A percentile compares a stretch with the other conserved stretches of the same genome.
phyloP scores from a whole-genome alignment of 495 filamentous ascomycete species.

The Parmelia sp. region DNA sequence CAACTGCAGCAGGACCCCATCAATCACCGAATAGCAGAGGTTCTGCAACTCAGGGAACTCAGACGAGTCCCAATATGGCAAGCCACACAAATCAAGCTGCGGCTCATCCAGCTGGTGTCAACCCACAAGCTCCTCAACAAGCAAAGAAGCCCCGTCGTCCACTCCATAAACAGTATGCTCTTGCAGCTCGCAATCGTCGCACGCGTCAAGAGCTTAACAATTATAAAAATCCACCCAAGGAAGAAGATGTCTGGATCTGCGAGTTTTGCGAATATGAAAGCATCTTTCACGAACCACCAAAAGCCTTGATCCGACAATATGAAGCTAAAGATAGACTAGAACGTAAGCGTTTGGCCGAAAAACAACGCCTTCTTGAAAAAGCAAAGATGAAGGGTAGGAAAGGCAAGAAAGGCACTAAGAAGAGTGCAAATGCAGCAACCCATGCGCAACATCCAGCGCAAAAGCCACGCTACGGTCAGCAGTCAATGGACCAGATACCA shows the following conservation, averaged over 20 bases:
- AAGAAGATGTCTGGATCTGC: slow-evolving; percentile 87
- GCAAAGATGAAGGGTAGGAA: slow-evolving; percentile 93
- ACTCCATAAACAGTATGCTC: slow-evolving; percentile 52
- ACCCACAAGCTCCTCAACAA: slow-evolving; percentile 39
- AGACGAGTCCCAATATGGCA: slow-evolving; percentile 53
- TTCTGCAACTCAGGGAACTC: slow-evolving; percentile 54
- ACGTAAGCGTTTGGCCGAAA: slow-evolving; percentile 73
- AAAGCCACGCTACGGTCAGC: slow-evolving; percentile 42
- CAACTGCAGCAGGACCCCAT: slow-evolving; percentile 11
- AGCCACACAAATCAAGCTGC: slow-evolving; percentile 28
- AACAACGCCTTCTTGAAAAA: slow-evolving; percentile 79
- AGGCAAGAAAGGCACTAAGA: slow-evolving; percentile 64
- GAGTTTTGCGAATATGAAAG: slow-evolving; percentile 86
- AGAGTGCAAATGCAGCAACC: slow-evolving; percentile 38
- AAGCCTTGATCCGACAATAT: slow-evolving; percentile 82
- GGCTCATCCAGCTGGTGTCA: slow-evolving; percentile 27
- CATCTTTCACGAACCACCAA: slow-evolving; percentile 76
- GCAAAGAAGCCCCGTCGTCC: slow-evolving; percentile 53
- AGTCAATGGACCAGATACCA: slow-evolving; percentile 41
- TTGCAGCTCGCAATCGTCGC: slow-evolving; percentile 61
- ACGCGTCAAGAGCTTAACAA: slow-evolving; percentile 67
- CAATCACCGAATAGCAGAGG: slow-evolving; percentile 29
- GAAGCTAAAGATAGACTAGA: slow-evolving; percentile 89
- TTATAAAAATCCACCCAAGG: slow-evolving; percentile 63
- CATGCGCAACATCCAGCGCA: slow-evolving; percentile 28